Base-by-base conservation (phyloP, 1,284 basidiomycete genomes). In the Singerocomus inundabilis region DNA sequence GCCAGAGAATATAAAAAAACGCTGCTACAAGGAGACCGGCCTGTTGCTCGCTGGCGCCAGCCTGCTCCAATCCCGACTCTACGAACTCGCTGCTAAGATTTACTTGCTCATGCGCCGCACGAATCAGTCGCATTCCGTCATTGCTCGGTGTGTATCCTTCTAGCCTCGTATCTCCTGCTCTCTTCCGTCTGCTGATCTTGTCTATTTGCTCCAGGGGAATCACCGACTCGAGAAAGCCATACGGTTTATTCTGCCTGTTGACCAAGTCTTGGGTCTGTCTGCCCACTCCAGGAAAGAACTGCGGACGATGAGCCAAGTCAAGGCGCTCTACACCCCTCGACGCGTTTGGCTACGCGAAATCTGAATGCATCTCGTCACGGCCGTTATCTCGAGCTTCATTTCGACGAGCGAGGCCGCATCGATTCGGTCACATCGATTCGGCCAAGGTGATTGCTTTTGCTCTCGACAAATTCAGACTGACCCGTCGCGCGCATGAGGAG, bases 381-480 rank as follows among this genome's bases (percentile, higher is more conserved):
- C 45, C 87, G 88, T 51, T 93, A 91, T 71, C 75, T 91, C 51
- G 93, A 98, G 67, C 81, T 98, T 6, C 94, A 97, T 67, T 97
- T 96, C 76, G 86, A 79, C 60, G 77, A 82, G 24, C 78, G 81
- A 18, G 90, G 90, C 0, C 81, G 87, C 26, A 83, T 95, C 53
- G 74, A n/a, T n/a, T n/a, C n/a, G n/a, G n/a, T n/a, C n/a, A n/a
- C n/a, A n/a, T n/a, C n/a, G n/a, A 78, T 25, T 84, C 85, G 5
- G 90, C 89, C 3, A 93, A 94, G 64, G 78, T 88, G 2, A 78
- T 97, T 37, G 80, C 91, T 3, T 96, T 85, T 59, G 91, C 82
- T 0, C 80, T 97, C 35, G 93, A 97, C 77, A 95, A 95, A 70
- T 84, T 83, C 18, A 82, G 93, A 6, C 76, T 97, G 24, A 77